Base-by-base conservation (phyloP, 805 yeast genomes). In the Starmerella roubikii region DNA sequence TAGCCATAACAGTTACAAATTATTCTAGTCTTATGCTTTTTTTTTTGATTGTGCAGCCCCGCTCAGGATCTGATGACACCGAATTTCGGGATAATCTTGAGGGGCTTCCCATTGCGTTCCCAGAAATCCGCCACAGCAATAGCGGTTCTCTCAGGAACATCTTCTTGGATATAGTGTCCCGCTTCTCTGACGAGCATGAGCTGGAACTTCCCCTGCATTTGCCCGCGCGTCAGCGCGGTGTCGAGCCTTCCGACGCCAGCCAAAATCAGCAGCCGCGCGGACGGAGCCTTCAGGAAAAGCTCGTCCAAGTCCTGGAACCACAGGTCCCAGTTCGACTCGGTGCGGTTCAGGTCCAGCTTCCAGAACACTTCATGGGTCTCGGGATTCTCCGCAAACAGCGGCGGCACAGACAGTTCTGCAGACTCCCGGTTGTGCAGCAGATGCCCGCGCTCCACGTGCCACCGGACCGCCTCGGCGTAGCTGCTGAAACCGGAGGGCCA, bases 81-180 rank as follows among this genome's bases (percentile, higher is more conserved):
- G 35, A 59, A 59, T 30, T 47, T 51, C 1, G 64, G 63, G 2
- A 52, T 45, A 8, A 59, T 44, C 1, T 44, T 42, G 15, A 40
- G 37, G 2, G 57, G 54, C 21, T 44, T 33, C 23, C 54, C 58
- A 32, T 57, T 58, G 13, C 64, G 48, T 13, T 30, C 37, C 62
- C 62, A 59, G 39, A 60, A 60, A 28, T 59, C 61, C 15, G 45
- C 32, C 8, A 60, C 39, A n/a, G 78, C 69, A 0, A 70, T 41
- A 0, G 86, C 78, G 0, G 81, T 67, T 50, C 78, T 78, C 3
- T 54, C 59, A 0, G 96, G 91, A 6, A 71, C 67, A 56, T 91
- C 99, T 55, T 91, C 98, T 34, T 91, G 98, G n/a, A 93, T 63
- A 50, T 86, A 91, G 60, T 91, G 99, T 1, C 97, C 96, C 2